phyloP scores from a whole-genome alignment of 2,329 filamentous ascomycete genomes.

The Alternaria hordeiaustralica region DNA sequence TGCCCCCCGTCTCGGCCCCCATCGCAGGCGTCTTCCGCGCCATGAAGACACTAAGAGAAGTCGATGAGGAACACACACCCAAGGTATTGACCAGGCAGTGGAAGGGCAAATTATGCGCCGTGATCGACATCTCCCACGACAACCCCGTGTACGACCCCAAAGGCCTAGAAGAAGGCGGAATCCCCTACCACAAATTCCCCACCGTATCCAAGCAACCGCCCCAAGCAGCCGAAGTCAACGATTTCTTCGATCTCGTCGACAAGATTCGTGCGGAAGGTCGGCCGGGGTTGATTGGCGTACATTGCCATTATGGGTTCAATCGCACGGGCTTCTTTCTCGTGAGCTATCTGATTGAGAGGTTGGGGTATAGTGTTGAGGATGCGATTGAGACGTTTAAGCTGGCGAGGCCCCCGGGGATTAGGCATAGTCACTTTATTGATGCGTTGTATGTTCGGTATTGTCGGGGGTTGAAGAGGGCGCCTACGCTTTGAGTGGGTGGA shows the following conservation, averaged over 20 bases:
- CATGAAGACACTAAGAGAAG: constrained; percentile 91
- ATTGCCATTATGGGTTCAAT: constrained; percentile 97
- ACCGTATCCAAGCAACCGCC: constrained; percentile 93
- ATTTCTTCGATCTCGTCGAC: constrained; percentile 67
- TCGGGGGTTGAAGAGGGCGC: constrained; percentile 52
- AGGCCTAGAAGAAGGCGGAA: constrained; percentile 53
- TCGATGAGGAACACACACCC: constrained; percentile 83
- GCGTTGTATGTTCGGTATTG: constrained; percentile 80
- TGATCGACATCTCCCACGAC: constrained; percentile 92
- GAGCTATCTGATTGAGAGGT: constrained; percentile 85
- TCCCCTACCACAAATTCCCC: constrained; percentile 76
- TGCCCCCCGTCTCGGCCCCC: constrained; percentile 76
- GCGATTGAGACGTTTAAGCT: constrained; percentile 80
- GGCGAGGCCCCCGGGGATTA: constrained; percentile 80
- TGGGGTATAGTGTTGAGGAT: constrained; percentile 73
- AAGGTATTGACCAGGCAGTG: constrained; percentile 72
- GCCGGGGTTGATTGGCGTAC: constrained; percentile 71
- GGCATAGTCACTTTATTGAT: constrained; percentile 88
- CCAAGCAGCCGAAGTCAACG: constrained; percentile 63
- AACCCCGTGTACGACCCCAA: constrained; percentile 84
- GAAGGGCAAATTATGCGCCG: constrained; percentile 70
- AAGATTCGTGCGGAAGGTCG: constrained; percentile 40
- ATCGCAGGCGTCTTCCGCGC: constrained; percentile 84
- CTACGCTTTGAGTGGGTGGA: constrained; percentile 32
- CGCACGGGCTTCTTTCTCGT: constrained; percentile 90